phyloP scores from a whole-genome alignment of 108 stramenopile genomes.

The Pseudonitzschia multiseries region DNA sequence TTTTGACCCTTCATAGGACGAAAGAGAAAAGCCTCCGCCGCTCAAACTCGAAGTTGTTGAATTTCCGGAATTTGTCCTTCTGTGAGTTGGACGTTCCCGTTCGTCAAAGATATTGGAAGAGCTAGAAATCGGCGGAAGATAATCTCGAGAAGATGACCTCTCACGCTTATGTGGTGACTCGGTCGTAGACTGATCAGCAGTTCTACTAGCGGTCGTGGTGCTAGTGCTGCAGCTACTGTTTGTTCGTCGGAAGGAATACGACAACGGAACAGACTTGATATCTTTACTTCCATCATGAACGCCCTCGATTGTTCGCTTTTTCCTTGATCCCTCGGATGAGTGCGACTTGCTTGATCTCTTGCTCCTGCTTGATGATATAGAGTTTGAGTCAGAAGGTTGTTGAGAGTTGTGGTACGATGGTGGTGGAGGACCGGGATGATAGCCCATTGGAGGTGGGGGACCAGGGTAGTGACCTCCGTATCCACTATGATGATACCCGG shows the following conservation, averaged over 20 bases:
- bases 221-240: conserved; percentile 48
- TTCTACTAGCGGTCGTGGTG: conserved; percentile 41
- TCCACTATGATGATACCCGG: conserved; percentile 26
- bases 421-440: conserved; percentile 21
- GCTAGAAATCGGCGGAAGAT: neutral
- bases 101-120: conserved; percentile 30
- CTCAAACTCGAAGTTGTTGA: conserved; percentile 58
- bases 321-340: conserved; percentile 31
- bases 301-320: conserved; percentile 60
- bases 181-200: conserved; percentile 32
- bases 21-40: conserved; percentile 46
- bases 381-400: conserved; percentile 27
- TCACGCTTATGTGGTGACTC: conserved; percentile 42
- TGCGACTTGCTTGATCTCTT: conserved; percentile 37
- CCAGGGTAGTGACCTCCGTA: conserved; percentile 27
- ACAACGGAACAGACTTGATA: conserved; percentile 21
- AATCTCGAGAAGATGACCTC: conserved; percentile 15
- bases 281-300: conserved; percentile 28
- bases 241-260: conserved; percentile 54
- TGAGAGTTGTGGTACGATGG: conserved; percentile 16
- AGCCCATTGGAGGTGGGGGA: conserved; percentile 27
- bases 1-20: conserved; percentile 44
- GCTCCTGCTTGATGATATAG: conserved; percentile 30
- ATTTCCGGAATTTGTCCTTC: conserved; percentile 25
- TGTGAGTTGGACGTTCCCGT: conserved; percentile 23